Conservation (phyloP, 129 eudicot species). For the Lactuca saligna region DNA sequence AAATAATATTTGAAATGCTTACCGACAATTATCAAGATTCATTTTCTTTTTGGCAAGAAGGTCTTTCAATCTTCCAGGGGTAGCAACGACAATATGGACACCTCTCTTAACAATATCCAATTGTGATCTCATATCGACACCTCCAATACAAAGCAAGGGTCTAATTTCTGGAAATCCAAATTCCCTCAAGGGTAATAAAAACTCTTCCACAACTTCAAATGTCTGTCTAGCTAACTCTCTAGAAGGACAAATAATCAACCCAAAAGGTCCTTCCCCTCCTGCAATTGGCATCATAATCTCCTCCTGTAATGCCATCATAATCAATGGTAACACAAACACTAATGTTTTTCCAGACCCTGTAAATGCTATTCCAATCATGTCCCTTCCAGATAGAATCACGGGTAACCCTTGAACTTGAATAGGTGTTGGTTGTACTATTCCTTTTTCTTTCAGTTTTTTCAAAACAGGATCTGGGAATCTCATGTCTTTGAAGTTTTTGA, state of each 20-base stretch:
- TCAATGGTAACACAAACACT: constrained; percentile 71
- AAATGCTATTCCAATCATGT: constrained; percentile 88
- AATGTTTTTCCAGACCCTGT: constrained; percentile 83
- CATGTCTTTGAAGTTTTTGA: constrained; percentile 72
- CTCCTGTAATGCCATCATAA: constrained; percentile 83
- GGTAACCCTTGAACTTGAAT: constrained; percentile 92
- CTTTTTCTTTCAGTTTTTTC: constrained; percentile 59
- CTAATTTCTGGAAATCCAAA: constrained; percentile 67
- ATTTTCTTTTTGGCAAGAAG: constrained; percentile 77
- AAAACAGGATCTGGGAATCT: constrained; percentile 74
- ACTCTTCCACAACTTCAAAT: constrained; percentile 69
- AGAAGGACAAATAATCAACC: constrained; percentile 79
- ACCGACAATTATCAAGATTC: constrained; percentile 79
- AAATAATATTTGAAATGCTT: constrained; percentile 2
- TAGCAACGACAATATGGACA: constrained; percentile 92
- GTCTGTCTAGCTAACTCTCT: constrained; percentile 87
- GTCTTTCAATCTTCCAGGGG: constrained; percentile 90
- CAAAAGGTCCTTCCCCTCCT: constrained; percentile 86
- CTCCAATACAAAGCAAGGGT: constrained; percentile 72
- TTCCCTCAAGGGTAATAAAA: constrained; percentile 59
- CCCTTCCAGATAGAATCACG: constrained; percentile 70
- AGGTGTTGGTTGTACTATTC: constrained; percentile 76
- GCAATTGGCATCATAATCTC: constrained; percentile 88
- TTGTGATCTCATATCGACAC: constrained; percentile 70
- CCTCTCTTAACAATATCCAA: constrained; percentile 75